These are phyloP conservation scores for Plantago lanceolata DNA, from an alignment of 305 asterid genomes.

Conservation along the genomic window DNA sequence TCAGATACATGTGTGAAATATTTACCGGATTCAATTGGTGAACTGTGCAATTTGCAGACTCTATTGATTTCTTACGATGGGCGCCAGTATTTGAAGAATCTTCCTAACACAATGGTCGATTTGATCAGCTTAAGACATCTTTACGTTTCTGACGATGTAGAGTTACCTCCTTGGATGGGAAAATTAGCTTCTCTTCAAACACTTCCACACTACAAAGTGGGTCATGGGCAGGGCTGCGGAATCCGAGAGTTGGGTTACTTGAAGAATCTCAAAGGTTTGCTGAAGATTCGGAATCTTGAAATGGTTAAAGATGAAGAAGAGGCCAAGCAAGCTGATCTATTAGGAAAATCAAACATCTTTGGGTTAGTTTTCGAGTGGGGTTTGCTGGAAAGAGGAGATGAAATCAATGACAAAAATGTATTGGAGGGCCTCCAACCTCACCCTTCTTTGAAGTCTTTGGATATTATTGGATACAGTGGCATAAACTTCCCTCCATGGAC, in stretches of 20 bases:
- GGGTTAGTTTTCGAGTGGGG: neutral
- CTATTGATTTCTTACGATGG: neutral
- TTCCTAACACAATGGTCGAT: neutral
- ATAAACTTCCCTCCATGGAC: neutral
- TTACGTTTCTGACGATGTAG: neutral
- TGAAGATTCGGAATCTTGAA: neutral
- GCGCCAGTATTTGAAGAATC: neutral
- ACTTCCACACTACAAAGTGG: neutral
- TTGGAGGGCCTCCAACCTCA: conserved; percentile 6
- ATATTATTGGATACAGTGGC: neutral
- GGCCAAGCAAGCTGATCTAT: neutral
- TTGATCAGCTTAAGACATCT: neutral
- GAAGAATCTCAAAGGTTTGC: neutral
- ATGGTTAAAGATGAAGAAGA: conserved; percentile 1
- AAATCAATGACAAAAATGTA: neutral
- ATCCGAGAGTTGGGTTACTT: neutral
- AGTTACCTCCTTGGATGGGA: neutral
- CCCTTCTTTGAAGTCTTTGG: neutral
- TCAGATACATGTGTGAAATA: neutral
- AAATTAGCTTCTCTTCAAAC: conserved; percentile 5
- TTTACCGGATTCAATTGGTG: conserved; percentile 20
- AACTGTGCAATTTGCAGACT: conserved; percentile 27
- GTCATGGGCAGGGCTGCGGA: neutral
- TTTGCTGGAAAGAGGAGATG: neutral
- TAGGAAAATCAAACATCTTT: neutral